These are phyloP conservation scores for Leptodermis oblonga DNA, from an alignment of 257 asterid species.

Conservation along the genomic window DNA sequence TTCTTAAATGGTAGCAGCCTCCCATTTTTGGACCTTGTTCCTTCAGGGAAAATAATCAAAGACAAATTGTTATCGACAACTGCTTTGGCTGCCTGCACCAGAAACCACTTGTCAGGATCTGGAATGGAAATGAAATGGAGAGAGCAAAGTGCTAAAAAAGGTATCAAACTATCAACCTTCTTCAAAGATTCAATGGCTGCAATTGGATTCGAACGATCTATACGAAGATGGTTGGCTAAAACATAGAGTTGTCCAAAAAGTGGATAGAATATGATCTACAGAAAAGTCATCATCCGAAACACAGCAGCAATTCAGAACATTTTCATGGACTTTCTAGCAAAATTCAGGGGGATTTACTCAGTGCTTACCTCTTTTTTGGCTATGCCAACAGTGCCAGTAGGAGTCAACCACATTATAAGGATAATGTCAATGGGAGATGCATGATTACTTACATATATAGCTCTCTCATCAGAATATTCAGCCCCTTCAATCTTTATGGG, in stretches of 20 bases:
- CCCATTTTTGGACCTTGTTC: slow-evolving; percentile 45
- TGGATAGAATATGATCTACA: slow-evolving; percentile 38
- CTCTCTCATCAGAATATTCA: slow-evolving; percentile 36
- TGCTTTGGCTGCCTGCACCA: slow-evolving; percentile 34
- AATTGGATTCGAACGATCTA: slow-evolving; percentile 35
- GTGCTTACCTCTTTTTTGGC: slow-evolving; percentile 43
- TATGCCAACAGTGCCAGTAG: slow-evolving; percentile 42
- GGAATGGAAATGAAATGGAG: not conserved
- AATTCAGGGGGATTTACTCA: not conserved
- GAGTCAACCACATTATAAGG: slow-evolving; percentile 45
- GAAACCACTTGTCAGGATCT: not conserved
- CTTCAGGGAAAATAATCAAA: slow-evolving; percentile 48
- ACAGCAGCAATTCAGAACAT: not conserved
- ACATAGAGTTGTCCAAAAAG: slow-evolving; percentile 42
- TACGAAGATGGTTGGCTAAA: slow-evolving; percentile 41
- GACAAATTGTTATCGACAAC: slow-evolving; percentile 33
- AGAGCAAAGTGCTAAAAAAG: not conserved
- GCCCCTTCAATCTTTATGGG: slow-evolving; percentile 41
- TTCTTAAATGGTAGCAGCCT: slow-evolving; percentile 42
- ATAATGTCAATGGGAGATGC: slow-evolving; percentile 46
- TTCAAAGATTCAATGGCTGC: slow-evolving; percentile 39
- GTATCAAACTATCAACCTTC: slow-evolving; percentile 28
- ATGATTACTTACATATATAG: slow-evolving; percentile 44
- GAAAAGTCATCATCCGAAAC: not conserved
- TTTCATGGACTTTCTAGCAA: not conserved